Conservation (phyloP, 805 yeast genomes). For the Kodamaea kaohsiungensis region DNA sequence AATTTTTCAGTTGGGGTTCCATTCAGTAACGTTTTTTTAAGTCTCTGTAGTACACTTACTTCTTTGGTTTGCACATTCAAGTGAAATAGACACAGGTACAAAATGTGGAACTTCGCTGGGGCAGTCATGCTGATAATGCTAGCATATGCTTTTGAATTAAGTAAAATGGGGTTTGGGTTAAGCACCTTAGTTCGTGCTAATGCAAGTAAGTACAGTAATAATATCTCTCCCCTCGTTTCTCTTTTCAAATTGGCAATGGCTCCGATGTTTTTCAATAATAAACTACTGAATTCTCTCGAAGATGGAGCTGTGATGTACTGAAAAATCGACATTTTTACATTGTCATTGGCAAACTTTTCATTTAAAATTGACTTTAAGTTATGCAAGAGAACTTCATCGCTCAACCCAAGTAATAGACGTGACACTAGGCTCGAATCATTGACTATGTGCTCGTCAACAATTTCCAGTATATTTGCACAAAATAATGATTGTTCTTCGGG, state of each 20-base stretch:
- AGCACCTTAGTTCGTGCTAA: slow-evolving; percentile 24
- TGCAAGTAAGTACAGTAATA: slow-evolving; percentile 22
- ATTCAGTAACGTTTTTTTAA: slow-evolving; percentile 24
- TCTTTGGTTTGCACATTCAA: slow-evolving; percentile 33
- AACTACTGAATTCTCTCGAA: slow-evolving; percentile 15
- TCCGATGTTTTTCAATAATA: slow-evolving; percentile 20
- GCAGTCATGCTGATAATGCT: slow-evolving; percentile 21
- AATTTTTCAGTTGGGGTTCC: slow-evolving; percentile 35
- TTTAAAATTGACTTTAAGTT: slow-evolving; percentile 19
- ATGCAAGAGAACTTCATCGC: slow-evolving; percentile 19
- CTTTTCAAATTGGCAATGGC: slow-evolving; percentile 14
- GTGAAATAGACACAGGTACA: slow-evolving; percentile 32
- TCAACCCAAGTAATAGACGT: slow-evolving; percentile 19
- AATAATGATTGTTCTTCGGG: slow-evolving; percentile 28
- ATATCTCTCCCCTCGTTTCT: slow-evolving; percentile 7
- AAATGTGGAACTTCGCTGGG: slow-evolving; percentile 16
- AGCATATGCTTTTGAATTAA: slow-evolving; percentile 17
- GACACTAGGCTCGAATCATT: slow-evolving; percentile 25
- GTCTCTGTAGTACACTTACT: slow-evolving; percentile 11
- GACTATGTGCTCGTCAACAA: slow-evolving; percentile 31
- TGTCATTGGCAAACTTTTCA: slow-evolving; percentile 18
- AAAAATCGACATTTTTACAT: slow-evolving; percentile 27
- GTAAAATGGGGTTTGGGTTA: slow-evolving; percentile 24
- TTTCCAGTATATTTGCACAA: slow-evolving; percentile 29
- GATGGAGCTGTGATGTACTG: slow-evolving; percentile 28